phyloP scores from a whole-genome alignment of 1,139 yeast species.

The Lodderomyces jiufengensis region DNA sequence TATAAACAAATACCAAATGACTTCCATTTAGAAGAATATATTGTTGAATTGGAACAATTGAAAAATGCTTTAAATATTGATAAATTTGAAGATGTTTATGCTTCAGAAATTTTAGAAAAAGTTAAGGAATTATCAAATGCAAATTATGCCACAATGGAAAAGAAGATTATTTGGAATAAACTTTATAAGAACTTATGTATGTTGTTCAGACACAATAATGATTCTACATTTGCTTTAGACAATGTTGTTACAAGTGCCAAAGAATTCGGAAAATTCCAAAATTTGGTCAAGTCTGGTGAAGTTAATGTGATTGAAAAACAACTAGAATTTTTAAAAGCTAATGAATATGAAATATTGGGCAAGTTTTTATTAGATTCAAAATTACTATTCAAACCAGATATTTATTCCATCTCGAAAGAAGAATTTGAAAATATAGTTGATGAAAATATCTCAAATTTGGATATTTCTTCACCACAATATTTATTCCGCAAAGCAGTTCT shows the following conservation, averaged over 20 bases:
- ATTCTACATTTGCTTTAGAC: constrained; percentile 34
- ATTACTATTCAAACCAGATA: constrained; percentile 15
- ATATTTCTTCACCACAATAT: constrained; percentile 11
- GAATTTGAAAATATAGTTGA: constrained; percentile 16
- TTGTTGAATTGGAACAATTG: constrained; percentile 29
- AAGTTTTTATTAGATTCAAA: constrained; percentile 14
- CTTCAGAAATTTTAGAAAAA: constrained; percentile 11
- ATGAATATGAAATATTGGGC: constrained; percentile 7
- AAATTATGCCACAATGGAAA: constrained; percentile 17
- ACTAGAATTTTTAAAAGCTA: constrained; percentile 3
- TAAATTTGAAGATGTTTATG: constrained; percentile 16
- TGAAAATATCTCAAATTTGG: constrained; percentile 8
- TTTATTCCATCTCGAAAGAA: constrained; percentile 14
- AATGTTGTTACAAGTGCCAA: constrained; percentile 29
- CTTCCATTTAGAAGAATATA: constrained; percentile 33
- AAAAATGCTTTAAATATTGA: constrained; percentile 13
- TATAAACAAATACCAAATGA: constrained; percentile 39
- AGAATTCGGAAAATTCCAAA: constrained; percentile 28
- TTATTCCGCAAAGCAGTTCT: constrained; percentile 15
- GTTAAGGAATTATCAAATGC: constrained; percentile 10
- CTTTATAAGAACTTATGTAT: constrained; percentile 27
- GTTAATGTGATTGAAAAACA: not conserved
- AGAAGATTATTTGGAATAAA: constrained; percentile 23
- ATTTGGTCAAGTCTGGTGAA: not conserved
- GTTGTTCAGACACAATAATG: constrained; percentile 34